phyloP scores from a whole-genome alignment of 176 grass and related monocot species.

The Bothriochloa decipiens region DNA sequence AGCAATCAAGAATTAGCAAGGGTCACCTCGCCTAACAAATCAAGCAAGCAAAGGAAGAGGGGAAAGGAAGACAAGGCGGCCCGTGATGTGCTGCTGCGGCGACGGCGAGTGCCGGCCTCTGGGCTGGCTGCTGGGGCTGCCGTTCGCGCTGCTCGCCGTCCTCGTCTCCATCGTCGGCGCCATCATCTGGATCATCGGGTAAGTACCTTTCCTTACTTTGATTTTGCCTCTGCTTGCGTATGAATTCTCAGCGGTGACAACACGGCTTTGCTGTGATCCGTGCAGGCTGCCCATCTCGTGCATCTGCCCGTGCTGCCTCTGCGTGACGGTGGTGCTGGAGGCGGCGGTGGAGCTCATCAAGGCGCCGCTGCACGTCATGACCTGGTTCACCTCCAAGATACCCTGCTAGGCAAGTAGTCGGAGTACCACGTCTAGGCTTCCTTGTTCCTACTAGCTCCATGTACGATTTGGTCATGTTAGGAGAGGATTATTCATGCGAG shows the following conservation, averaged over 20 bases:
- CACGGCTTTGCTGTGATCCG: neutral
- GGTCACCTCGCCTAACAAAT: neutral
- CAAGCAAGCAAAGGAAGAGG: neutral
- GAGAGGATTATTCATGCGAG: neutral
- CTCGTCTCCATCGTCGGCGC: slow-evolving; percentile 72
- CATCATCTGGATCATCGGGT: slow-evolving; percentile 81
- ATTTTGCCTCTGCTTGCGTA: neutral
- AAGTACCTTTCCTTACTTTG: neutral
- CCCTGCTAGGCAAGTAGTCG: slow-evolving; percentile 43
- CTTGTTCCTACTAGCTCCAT: neutral
- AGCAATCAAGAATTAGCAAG: neutral
- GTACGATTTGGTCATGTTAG: neutral
- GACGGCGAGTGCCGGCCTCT: slow-evolving; percentile 64
- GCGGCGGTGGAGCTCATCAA: slow-evolving; percentile 71
- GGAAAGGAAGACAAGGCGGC: neutral
- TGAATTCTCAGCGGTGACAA: neutral
- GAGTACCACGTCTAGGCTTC: neutral
- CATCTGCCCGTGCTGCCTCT: slow-evolving; percentile 80
- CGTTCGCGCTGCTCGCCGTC: slow-evolving; percentile 74
- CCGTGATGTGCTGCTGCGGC: slow-evolving; percentile 46
- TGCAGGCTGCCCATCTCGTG: slow-evolving; percentile 68
- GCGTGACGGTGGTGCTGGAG: slow-evolving; percentile 75
- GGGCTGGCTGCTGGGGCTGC: slow-evolving; percentile 69
- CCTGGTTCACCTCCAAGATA: slow-evolving; percentile 80
- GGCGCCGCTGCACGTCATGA: slow-evolving; percentile 76